Evolutionary conservation across 2,329 filamentous ascomycete species (phyloP).

Genomic region (Cladophialophora psammophila): DNA sequence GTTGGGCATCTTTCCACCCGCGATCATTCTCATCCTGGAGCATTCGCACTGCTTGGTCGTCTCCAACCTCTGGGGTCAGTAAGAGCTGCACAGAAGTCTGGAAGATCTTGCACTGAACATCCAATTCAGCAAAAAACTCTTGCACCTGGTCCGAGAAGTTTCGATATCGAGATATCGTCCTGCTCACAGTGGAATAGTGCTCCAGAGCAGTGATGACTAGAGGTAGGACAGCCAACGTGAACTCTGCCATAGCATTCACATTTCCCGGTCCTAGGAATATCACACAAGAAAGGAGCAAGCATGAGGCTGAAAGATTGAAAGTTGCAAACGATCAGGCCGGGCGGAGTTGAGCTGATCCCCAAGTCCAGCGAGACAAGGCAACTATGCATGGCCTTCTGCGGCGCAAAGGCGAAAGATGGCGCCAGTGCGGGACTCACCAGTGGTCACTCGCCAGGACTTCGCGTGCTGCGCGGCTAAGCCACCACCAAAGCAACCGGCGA

Average conservation of each 20-base stretch:
- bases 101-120: background rate
- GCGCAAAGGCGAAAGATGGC: background rate
- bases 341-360: too few species aligned
- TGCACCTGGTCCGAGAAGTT: background rate
- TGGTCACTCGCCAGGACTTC: too few species aligned
- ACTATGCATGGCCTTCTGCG: background rate
- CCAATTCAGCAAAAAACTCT: background rate
- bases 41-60: background rate
- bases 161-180: background rate
- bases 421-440: background rate
- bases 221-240: background rate
- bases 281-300: too few species aligned
- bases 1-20: background rate
- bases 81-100: background rate
- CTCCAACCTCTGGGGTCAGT: background rate
- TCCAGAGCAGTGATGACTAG: constrained; percentile 2
- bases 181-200: background rate
- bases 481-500: background rate
- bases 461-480: background rate
- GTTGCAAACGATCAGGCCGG: too few species aligned
- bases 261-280: too few species aligned
- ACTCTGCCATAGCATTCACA: background rate
- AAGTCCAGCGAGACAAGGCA: too few species aligned
- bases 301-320: too few species aligned
- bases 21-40: background rate